Conservation (phyloP, 2,329 filamentous ascomycete genomes). For the Myotisia sp. region DNA sequence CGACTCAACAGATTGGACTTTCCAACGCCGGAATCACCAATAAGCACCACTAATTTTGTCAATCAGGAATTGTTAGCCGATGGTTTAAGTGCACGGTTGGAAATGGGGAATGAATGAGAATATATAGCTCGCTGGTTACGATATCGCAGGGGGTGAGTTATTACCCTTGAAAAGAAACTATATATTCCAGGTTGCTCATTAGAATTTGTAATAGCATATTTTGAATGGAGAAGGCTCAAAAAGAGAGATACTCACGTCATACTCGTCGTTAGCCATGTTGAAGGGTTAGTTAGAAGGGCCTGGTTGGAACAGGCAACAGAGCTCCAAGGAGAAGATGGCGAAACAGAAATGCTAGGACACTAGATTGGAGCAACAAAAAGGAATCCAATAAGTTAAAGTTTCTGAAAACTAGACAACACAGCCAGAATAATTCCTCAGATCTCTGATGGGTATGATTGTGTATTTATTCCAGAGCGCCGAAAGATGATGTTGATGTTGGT, state of each 20-base stretch:
- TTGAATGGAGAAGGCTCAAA: constrained; percentile 18
- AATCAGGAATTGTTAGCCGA: neutral
- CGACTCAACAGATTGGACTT: constrained; percentile 99
- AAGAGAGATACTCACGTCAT: constrained; percentile 63
- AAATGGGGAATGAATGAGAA: neutral
- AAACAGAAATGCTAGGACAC: neutral
- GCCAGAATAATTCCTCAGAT: too few species aligned
- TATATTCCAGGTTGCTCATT: too few species aligned
- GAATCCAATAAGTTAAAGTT: too few species aligned
- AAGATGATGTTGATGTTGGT: too few species aligned
- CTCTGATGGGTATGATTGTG: too few species aligned
- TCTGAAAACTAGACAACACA: too few species aligned
- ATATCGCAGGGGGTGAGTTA: too few species aligned
- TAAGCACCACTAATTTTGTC: constrained; percentile 64
- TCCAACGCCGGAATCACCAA: constrained; percentile 97
- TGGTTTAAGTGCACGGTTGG: neutral
- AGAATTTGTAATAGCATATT: neutral
- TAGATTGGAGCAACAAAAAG: too few species aligned
- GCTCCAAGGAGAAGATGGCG: neutral
- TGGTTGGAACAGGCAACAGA: neutral
- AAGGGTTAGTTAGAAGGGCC: constrained; percentile 11
- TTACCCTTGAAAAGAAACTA: constrained; percentile 99
- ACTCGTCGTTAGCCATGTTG: constrained; percentile 97
- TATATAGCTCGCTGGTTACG: neutral
- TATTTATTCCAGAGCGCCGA: too few species aligned